Evolutionary conservation across 179 eudicot genomes (phyloP).

Genomic region (Amaranthus tricolor): DNA sequence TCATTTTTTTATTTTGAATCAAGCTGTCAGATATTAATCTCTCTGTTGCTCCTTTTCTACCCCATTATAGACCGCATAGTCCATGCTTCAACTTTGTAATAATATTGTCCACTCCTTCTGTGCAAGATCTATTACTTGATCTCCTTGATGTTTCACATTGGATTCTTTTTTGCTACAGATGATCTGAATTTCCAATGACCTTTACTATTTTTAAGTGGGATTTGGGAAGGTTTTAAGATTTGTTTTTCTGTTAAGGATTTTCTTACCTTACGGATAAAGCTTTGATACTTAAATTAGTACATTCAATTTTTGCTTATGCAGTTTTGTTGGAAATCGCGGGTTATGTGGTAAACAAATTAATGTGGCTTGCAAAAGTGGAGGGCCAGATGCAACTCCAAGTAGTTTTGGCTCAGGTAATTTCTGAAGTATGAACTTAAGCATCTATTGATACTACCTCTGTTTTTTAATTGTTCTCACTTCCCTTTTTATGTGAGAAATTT

Average conservation of each 20-base stretch:
- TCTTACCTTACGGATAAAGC: background rate
- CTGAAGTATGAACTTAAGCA: conserved; percentile 4
- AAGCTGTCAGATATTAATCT: background rate
- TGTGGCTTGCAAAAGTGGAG: conserved; percentile 48
- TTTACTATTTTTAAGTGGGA: background rate
- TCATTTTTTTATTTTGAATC: background rate
- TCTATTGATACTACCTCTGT: background rate
- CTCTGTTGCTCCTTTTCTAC: background rate
- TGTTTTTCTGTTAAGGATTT: background rate
- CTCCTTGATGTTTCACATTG: background rate
- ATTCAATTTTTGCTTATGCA: conserved; percentile 25
- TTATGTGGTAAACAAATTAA: conserved; percentile 79
- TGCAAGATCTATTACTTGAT: background rate
- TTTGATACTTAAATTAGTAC: background rate
- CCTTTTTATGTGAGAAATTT: no score
- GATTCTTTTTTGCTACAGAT: background rate
- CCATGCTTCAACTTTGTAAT: background rate
- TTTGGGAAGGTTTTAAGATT: background rate
- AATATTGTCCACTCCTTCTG: background rate
- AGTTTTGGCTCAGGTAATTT: conserved; percentile 52
- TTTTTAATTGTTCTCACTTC: no score
- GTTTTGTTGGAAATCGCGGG: conserved; percentile 78
- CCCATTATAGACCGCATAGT: background rate
- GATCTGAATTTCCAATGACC: background rate
- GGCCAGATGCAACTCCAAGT: conserved; percentile 35